phyloP scores from a whole-genome alignment of 2,329 filamentous ascomycete species.

The Chaetomium sp. region DNA sequence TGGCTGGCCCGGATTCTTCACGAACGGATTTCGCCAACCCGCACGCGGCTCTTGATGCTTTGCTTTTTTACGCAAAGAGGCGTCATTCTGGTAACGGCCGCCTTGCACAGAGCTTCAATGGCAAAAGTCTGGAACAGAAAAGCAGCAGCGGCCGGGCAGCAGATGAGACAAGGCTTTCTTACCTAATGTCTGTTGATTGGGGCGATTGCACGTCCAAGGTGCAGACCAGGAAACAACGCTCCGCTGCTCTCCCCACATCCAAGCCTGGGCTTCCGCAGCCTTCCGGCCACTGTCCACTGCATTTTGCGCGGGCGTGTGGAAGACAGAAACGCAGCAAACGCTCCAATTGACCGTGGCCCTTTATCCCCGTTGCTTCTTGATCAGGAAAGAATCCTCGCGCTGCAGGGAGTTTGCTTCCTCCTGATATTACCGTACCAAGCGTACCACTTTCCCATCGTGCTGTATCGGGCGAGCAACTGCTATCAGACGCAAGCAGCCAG shows the following conservation, averaged over 20 bases:
- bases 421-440: background rate
- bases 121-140: too few species aligned
- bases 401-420: slow-evolving; percentile 9
- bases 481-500: slow-evolving; percentile 1
- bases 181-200: too few species aligned
- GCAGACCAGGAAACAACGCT: background rate
- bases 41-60: slow-evolving; percentile 2
- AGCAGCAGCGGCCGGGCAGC: too few species aligned
- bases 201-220: too few species aligned
- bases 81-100: slow-evolving; percentile 3
- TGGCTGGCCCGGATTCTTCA: background rate
- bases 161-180: too few species aligned
- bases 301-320: background rate
- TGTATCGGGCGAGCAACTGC: slow-evolving; percentile 8
- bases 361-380: slow-evolving; percentile 4
- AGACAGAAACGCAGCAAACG: background rate
- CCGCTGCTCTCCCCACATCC: slow-evolving; percentile 5
- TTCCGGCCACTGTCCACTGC: background rate
- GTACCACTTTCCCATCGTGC: background rate
- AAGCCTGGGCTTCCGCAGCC: background rate
- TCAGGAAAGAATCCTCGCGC: slow-evolving; percentile 4
- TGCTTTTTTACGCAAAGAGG: background rate
- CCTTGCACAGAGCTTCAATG: slow-evolving; percentile 3
- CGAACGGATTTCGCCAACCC: slow-evolving; percentile 1
- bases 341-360: slow-evolving; percentile 6